Evolutionary conservation across 2,329 filamentous ascomycete species (phyloP).

Genomic region (Talaromyces sp.): DNA sequence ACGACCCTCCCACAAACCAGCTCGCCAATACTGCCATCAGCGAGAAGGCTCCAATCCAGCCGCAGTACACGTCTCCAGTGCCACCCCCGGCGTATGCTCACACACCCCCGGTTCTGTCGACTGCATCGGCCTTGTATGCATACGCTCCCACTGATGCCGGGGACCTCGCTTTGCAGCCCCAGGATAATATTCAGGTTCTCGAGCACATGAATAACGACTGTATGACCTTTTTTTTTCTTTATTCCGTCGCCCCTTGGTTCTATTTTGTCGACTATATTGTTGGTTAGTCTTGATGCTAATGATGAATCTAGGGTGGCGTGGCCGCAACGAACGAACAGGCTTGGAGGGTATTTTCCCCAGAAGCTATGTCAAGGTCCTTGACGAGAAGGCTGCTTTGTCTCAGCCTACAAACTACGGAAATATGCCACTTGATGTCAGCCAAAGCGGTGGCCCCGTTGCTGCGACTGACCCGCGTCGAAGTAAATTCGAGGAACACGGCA

Average conservation of each 20-base stretch:
- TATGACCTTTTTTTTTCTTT: constrained; percentile 23
- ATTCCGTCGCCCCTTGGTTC: background rate
- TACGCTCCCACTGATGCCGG: constrained; percentile 77
- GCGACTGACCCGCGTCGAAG: constrained; percentile 39
- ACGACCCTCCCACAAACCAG: constrained; percentile 35
- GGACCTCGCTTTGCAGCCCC: constrained; percentile 74
- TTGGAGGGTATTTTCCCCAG: constrained; percentile 92
- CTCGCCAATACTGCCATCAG: constrained; percentile 35
- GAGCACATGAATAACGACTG: constrained; percentile 97
- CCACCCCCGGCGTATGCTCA: constrained; percentile 50
- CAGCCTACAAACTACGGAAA: constrained; percentile 48
- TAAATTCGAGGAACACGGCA: constrained; percentile 72
- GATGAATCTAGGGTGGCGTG: constrained; percentile 63
- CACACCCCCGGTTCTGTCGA: constrained; percentile 55
- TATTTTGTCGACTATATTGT: background rate
- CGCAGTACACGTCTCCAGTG: constrained; percentile 40
- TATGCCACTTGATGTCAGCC: constrained; percentile 71
- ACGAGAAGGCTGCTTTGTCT: constrained; percentile 53
- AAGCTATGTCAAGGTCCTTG: constrained; percentile 72
- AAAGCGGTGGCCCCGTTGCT: constrained; percentile 44
- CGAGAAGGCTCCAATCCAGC: constrained; percentile 37
- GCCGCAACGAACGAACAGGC: constrained; percentile 75
- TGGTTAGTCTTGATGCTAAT: constrained; percentile 12
- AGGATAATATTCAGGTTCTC: constrained; percentile 73
- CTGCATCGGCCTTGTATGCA: constrained; percentile 76